Evolutionary conservation across 352 stramenopile species (phyloP).

Genomic region (Globisporangium perplexum): DNA sequence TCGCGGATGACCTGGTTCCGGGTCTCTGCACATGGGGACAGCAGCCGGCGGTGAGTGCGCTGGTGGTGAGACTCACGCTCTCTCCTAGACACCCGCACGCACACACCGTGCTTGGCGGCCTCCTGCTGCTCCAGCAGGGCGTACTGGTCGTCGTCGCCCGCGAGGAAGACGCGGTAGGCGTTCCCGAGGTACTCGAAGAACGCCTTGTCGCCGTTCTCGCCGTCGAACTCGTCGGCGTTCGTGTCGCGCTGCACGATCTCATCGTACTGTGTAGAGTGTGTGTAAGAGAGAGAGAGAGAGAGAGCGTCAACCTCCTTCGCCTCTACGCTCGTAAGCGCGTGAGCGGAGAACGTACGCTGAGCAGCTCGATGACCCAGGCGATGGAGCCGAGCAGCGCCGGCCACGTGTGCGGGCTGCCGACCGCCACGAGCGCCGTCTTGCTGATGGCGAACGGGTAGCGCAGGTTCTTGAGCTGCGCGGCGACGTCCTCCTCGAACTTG

Average conservation of each 20-base stretch:
- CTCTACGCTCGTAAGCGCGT: too few species aligned
- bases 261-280: conserved; percentile 58
- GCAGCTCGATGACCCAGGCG: conserved; percentile 95
- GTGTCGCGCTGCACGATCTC: conserved; percentile 61
- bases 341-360: conserved; percentile 75
- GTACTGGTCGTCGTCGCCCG: conserved; percentile 90
- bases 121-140: conserved; percentile 82
- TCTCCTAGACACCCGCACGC: not conserved
- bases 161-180: conserved; percentile 92
- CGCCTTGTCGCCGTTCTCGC: conserved; percentile 77
- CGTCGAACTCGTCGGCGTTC: conserved; percentile 52
- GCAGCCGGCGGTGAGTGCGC: too few species aligned
- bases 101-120: conserved; percentile 38
- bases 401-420: conserved; percentile 95
- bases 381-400: conserved; percentile 93
- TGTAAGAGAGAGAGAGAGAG: not conserved
- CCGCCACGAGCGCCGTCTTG: conserved; percentile 93
- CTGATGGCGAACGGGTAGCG: conserved; percentile 96
- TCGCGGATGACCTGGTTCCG: conserved; percentile 49
- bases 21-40: conserved; percentile 20
- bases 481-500: conserved; percentile 80
- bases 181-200: conserved; percentile 95
- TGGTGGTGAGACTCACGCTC: too few species aligned
- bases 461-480: conserved; percentile 60
- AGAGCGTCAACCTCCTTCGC: too few species aligned